Evolutionary conservation across 768 basidiomycete genomes (phyloP).

Genomic region (Tremella mesenterica): DNA sequence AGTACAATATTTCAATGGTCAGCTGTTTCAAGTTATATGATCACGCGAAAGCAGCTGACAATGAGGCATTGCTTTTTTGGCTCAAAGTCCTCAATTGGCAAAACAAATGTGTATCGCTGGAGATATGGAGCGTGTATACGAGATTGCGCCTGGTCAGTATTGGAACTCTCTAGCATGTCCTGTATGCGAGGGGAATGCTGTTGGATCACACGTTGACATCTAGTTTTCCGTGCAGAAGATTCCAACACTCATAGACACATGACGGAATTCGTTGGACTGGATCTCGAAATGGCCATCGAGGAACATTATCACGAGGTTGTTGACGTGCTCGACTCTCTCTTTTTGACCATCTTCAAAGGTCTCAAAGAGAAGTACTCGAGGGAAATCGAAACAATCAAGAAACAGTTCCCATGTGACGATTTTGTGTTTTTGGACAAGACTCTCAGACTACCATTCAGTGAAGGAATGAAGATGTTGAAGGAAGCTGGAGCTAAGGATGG

Average conservation of each 20-base stretch:
- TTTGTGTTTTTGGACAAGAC: slow-evolving; percentile 93
- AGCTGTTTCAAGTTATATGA: slow-evolving; percentile 12
- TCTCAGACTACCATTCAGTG: slow-evolving; percentile 69
- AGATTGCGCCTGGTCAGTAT: slow-evolving; percentile 60
- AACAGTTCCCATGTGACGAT: slow-evolving; percentile 89
- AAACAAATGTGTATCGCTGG: slow-evolving; percentile 99
- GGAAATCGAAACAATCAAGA: slow-evolving; percentile 72
- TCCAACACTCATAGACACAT: slow-evolving; percentile 95
- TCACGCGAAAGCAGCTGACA: background rate
- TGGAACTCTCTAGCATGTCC: background rate
- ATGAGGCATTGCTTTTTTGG: slow-evolving; percentile 77
- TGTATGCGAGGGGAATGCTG: no score
- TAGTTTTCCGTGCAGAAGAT: slow-evolving; percentile 95
- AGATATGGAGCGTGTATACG: slow-evolving; percentile 96
- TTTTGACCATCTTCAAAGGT: slow-evolving; percentile 76
- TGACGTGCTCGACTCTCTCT: slow-evolving; percentile 78
- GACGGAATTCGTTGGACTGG: slow-evolving; percentile 96
- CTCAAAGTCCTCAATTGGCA: slow-evolving; percentile 92
- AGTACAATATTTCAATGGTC: slow-evolving; percentile 94
- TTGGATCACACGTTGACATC: no score
- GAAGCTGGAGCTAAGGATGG: slow-evolving; percentile 57
- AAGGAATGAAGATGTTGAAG: slow-evolving; percentile 77
- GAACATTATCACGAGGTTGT: slow-evolving; percentile 98
- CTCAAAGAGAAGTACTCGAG: slow-evolving; percentile 65
- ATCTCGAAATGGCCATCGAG: slow-evolving; percentile 98